Percentiles rank a stretch among this genome's conserved stretches.
Evolutionary conservation across 23 red algal species (phyloP).

Genomic region (Chondrus crispus): DNA sequence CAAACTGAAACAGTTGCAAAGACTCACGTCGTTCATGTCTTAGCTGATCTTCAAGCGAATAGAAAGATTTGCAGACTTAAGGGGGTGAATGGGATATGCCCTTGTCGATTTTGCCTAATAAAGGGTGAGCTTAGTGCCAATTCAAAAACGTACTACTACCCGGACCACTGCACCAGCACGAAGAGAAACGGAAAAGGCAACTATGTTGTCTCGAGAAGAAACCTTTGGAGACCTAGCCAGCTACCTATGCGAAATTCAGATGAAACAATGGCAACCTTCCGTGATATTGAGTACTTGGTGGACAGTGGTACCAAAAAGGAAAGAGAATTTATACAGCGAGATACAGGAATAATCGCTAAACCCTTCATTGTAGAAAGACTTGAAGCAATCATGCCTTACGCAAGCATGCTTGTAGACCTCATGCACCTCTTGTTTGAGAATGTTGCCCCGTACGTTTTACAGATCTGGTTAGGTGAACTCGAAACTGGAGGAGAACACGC

Average conservation of each 20-base stretch:
- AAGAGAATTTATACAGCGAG: not conserved
- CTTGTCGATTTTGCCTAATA: not conserved
- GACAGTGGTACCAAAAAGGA: not conserved
- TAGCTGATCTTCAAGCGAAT: not conserved
- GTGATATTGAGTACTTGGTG: not conserved
- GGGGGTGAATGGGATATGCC: not conserved
- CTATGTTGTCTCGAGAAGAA: not conserved
- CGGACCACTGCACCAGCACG: not conserved
- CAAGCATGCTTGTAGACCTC: constrained; percentile 3
- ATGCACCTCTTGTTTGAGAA: constrained; percentile 45
- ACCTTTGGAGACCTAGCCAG: not conserved
- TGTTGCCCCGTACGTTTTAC: not conserved
- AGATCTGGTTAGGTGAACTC: not conserved
- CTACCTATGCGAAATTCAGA: not conserved
- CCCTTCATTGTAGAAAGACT: not conserved
- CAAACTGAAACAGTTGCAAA: no score
- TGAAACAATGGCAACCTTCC: not conserved
- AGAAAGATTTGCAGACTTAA: constrained; percentile 1
- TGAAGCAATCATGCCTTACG: not conserved
- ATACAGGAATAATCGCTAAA: not conserved
- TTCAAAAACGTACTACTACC: not conserved
- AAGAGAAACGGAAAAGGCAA: not conserved
- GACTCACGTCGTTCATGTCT: not conserved
- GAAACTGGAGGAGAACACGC: not conserved
- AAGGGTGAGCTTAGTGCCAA: not conserved